Percentiles rank a stretch among this genome's conserved stretches.
These are phyloP conservation scores for Nicotiana tomentosiformis DNA, from an alignment of 257 asterid genomes.

Conservation along the genomic window DNA sequence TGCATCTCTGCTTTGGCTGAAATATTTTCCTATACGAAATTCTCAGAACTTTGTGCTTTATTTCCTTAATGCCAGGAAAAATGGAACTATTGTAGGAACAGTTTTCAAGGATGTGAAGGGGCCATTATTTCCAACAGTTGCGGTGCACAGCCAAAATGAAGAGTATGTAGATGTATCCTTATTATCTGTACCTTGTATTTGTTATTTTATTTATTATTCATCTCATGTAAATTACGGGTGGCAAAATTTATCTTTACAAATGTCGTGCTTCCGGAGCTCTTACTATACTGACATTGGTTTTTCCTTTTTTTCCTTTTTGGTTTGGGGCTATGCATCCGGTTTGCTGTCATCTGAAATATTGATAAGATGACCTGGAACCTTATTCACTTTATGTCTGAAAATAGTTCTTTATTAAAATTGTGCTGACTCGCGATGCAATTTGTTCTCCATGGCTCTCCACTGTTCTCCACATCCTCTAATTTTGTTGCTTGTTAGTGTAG, in stretches of 20 bases:
- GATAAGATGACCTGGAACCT: not conserved
- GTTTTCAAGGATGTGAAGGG: constrained; percentile 78
- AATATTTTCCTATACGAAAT: not conserved
- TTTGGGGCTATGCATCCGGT: not conserved
- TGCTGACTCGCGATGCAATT: not conserved
- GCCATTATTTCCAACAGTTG: constrained; percentile 78
- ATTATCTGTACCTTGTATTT: not conserved
- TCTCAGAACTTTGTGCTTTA: constrained; percentile 18
- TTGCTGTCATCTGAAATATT: not conserved
- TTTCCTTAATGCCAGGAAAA: constrained; percentile 55
- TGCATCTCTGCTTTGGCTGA: not conserved
- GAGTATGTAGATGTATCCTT: constrained; percentile 51
- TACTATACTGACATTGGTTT: not conserved
- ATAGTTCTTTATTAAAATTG: not conserved
- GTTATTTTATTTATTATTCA: not conserved
- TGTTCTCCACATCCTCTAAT: not conserved
- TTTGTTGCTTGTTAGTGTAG: not conserved
- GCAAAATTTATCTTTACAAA: not conserved
- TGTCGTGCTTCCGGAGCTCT: not conserved
- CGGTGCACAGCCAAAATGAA: constrained; percentile 96
- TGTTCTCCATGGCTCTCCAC: not conserved
- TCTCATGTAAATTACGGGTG: not conserved
- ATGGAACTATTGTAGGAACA: constrained; percentile 73
- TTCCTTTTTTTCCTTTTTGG: not conserved
- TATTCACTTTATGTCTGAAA: not conserved